phyloP scores from a whole-genome alignment of 2,329 filamentous ascomycete genomes.

The Trichoderma oligosporum region DNA sequence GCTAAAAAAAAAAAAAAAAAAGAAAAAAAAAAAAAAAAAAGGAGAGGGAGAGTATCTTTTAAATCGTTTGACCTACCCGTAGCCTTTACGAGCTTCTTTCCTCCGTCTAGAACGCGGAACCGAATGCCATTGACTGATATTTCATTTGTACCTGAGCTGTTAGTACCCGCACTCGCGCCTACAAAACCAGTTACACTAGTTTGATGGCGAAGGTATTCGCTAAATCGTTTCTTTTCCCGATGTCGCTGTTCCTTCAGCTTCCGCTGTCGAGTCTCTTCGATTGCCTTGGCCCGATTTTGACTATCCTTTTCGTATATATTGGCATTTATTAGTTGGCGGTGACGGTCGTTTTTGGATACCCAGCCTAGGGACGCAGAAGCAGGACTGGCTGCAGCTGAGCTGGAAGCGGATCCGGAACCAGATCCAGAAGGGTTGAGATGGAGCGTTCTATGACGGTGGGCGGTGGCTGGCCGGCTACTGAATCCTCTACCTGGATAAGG shows the following conservation, averaged over 20 bases:
- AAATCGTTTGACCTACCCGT: constrained; percentile 50
- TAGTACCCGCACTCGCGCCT: constrained; percentile 26
- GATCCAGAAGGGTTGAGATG: constrained; percentile 53
- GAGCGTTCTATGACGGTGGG: constrained; percentile 53
- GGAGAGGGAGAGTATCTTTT: too few species aligned
- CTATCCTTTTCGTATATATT: constrained; percentile 72
- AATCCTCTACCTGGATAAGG: constrained; percentile 36
- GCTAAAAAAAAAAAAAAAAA: too few species aligned
- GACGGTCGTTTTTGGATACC: constrained; percentile 70
- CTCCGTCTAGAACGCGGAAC: constrained; percentile 70
- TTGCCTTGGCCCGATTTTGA: constrained; percentile 64
- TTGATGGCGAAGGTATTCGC: constrained; percentile 34
- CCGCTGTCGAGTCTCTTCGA: constrained; percentile 63
- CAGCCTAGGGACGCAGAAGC: constrained; percentile 41
- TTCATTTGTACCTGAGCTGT: constrained; percentile 50
- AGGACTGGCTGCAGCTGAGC: constrained; percentile 37
- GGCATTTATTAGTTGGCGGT: constrained; percentile 79
- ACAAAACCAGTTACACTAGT: constrained; percentile 22
- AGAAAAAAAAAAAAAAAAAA: too few species aligned
- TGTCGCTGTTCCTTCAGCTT: constrained; percentile 52
- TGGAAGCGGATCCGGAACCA: constrained; percentile 35
- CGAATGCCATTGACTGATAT: constrained; percentile 67
- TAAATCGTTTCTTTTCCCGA: constrained; percentile 57
- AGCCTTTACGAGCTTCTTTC: constrained; percentile 75
- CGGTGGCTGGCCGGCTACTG: constrained; percentile 34